Evolutionary conservation across 495 filamentous ascomycete species (phyloP).

Genomic region (Viridothelium virens): DNA sequence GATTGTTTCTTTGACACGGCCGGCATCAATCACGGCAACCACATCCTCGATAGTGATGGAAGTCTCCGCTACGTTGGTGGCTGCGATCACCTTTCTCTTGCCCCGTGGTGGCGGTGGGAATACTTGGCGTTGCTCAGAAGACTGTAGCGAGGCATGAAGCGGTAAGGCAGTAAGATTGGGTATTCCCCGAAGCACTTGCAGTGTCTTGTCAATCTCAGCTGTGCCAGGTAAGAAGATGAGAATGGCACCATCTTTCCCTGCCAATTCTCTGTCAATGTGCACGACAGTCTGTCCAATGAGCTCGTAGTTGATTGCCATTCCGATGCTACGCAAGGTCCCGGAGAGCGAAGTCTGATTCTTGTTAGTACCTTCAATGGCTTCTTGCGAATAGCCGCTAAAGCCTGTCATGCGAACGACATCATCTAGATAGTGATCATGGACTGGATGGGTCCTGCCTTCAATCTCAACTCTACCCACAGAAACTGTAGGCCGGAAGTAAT

Average conservation of each 20-base stretch:
- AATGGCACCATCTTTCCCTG: conserved; percentile 67
- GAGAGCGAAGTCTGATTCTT: conserved; percentile 41
- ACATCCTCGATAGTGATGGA: conserved; percentile 98
- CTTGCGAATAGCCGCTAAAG: conserved; percentile 41
- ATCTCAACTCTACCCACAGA: conserved; percentile 76
- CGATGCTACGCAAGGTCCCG: conserved; percentile 62
- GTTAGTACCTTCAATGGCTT: conserved; percentile 13
- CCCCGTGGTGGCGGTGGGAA: conserved; percentile 69
- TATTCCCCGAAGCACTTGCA: conserved; percentile 60
- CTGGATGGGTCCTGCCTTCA: conserved; percentile 79
- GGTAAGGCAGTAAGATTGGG: conserved; percentile 72
- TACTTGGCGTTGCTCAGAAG: conserved; percentile 76
- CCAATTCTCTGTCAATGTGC: conserved; percentile 69
- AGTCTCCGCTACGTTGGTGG: conserved; percentile 95
- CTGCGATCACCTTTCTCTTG: conserved; percentile 82
- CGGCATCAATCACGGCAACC: conserved; percentile 92
- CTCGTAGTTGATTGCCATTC: conserved; percentile 87
- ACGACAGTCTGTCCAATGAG: conserved; percentile 70
- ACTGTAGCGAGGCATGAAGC: conserved; percentile 83
- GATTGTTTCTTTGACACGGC: conserved; percentile 90
- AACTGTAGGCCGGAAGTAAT: conserved; percentile 57
- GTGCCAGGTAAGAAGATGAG: conserved; percentile 86
- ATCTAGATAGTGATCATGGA: conserved; percentile 84
- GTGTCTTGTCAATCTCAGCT: conserved; percentile 76
- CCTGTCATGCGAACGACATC: conserved; percentile 75